Evolutionary conservation across 345 rosid species (phyloP).

Genomic region (Punica granatum): DNA sequence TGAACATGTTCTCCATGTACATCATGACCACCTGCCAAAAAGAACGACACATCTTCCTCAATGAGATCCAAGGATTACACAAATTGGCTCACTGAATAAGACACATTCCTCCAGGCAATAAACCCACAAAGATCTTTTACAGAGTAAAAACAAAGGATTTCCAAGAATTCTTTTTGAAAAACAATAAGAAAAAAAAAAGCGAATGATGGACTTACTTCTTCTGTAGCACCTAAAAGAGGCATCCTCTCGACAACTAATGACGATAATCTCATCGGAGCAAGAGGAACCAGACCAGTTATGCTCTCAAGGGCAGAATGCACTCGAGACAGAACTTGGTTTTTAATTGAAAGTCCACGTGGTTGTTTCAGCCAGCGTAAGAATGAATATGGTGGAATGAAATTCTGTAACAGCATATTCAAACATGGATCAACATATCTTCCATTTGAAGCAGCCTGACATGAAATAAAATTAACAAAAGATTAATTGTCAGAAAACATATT

Average conservation of each 20-base stretch:
- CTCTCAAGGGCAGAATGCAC: constrained; percentile 60
- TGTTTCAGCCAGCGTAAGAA: constrained; percentile 28
- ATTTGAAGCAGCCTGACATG: constrained; percentile 63
- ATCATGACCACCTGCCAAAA: constrained; percentile 30
- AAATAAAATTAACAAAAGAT: neutral
- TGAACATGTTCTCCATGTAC: constrained; percentile 75
- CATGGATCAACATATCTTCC: constrained; percentile 61
- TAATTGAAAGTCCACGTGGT: constrained; percentile 36
- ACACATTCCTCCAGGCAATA: neutral
- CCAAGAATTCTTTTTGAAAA: neutral
- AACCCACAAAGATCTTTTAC: neutral
- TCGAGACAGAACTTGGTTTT: constrained; percentile 58
- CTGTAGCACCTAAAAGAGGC: constrained; percentile 47
- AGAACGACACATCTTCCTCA: neutral
- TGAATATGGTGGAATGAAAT: constrained; percentile 56
- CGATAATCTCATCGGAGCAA: constrained; percentile 53
- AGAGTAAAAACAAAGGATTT: neutral
- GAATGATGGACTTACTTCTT: constrained; percentile 9
- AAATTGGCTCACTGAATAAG: neutral
- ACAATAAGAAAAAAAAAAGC: neutral
- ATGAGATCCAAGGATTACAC: neutral
- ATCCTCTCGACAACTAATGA: constrained; percentile 42
- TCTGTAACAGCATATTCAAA: constrained; percentile 57
- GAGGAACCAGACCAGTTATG: constrained; percentile 63
- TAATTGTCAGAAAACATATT: neutral